Evolutionary conservation across 2,329 filamentous ascomycete genomes (phyloP).

Genomic region (Thermomyces lanuginosus): DNA sequence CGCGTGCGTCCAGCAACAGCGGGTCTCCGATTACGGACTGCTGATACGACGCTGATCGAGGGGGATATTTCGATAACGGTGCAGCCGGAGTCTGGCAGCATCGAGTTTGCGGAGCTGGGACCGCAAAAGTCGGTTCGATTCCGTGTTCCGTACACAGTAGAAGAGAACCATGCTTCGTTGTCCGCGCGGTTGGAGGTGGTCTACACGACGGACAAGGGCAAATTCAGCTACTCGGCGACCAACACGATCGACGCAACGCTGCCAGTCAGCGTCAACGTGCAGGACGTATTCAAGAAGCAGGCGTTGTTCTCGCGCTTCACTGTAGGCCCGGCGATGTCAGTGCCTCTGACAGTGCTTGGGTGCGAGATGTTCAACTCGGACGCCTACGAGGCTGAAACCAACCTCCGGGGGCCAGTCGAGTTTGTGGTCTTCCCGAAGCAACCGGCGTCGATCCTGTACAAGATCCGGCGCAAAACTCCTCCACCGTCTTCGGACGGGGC

Average conservation of each 20-base stretch:
- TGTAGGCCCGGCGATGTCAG: constrained; percentile 60
- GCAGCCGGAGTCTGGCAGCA: constrained; percentile 29
- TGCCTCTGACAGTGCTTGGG: constrained; percentile 57
- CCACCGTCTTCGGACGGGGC: constrained; percentile 1
- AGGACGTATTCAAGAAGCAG: constrained; percentile 79
- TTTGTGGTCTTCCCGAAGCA: constrained; percentile 63
- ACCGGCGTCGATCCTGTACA: constrained; percentile 66
- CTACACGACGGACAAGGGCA: constrained; percentile 52
- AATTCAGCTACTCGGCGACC: constrained; percentile 47
- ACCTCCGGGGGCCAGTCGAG: constrained; percentile 25
- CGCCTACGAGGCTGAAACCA: constrained; percentile 40
- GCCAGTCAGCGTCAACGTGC: constrained; percentile 85
- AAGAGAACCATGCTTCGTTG: constrained; percentile 56
- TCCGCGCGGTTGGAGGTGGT: constrained; percentile 58
- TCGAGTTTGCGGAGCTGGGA: constrained; percentile 25
- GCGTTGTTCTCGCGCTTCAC: constrained; percentile 79
- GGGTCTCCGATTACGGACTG: constrained; percentile 40
- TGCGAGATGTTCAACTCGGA: constrained; percentile 56
- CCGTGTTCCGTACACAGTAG: constrained; percentile 66
- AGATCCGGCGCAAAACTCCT: constrained; percentile 35
- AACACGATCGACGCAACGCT: constrained; percentile 55
- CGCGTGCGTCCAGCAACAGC: constrained; percentile 44
- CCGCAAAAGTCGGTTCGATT: constrained; percentile 23
- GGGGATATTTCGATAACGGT: constrained; percentile 27
- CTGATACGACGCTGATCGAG: constrained; percentile 30